phyloP scores from a whole-genome alignment of 2,329 filamentous ascomycete species.

The Aspergillus eucalypticola region DNA sequence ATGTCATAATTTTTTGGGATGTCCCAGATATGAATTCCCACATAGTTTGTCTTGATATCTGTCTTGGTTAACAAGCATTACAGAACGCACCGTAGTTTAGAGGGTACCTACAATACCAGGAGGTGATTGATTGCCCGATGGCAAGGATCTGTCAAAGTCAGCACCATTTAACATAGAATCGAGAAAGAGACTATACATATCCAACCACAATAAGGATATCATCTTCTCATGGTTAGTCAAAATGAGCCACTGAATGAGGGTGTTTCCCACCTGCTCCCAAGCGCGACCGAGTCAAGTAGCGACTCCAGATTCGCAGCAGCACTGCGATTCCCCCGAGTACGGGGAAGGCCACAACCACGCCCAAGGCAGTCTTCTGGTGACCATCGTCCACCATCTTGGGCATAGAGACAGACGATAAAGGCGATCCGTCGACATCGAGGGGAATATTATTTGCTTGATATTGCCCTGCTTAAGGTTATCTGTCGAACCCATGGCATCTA shows the following conservation, averaged over 20 bases:
- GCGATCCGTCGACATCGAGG: background rate
- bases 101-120: conserved; percentile 27
- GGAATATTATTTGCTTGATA: background rate
- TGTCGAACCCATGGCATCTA: too few species aligned
- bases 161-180: background rate
- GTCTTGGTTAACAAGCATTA: background rate
- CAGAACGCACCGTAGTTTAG: too few species aligned
- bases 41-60: conserved; percentile 31
- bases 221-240: conserved; percentile 15
- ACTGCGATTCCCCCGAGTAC: conserved; percentile 26
- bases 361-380: conserved; percentile 27
- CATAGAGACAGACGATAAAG: background rate
- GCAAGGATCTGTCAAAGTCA: conserved; percentile 20
- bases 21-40: conserved; percentile 28
- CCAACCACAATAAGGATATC: conserved; percentile 26
- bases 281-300: conserved; percentile 22
- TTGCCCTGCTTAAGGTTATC: background rate
- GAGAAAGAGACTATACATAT: conserved; percentile 20
- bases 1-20: conserved; percentile 21
- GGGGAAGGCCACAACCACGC: conserved; percentile 26
- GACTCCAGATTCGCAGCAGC: conserved; percentile 29
- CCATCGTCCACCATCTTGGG: conserved; percentile 20
- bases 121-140: conserved; percentile 23
- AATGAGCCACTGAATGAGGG: background rate
- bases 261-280: conserved; percentile 21